phyloP scores from a whole-genome alignment of 2,329 filamentous ascomycete genomes.

The Penicillium occitanis region DNA sequence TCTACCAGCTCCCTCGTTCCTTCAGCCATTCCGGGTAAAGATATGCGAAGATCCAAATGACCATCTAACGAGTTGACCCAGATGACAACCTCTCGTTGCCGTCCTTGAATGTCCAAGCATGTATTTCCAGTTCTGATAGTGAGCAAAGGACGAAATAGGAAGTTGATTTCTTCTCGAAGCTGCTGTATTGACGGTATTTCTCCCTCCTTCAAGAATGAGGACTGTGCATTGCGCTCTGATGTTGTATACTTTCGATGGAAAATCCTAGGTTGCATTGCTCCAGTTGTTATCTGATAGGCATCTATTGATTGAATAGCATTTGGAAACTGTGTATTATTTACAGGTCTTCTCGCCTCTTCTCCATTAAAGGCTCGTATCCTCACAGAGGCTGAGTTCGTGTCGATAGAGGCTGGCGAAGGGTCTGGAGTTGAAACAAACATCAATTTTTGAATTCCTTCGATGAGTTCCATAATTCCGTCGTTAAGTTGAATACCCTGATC shows the following conservation, averaged over 20 bases:
- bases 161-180: neutral
- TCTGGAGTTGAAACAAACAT: neutral
- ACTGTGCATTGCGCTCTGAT: neutral
- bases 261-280: neutral
- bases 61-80: neutral
- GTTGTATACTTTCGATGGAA: neutral
- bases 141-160: neutral
- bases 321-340: neutral
- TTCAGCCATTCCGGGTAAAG: neutral
- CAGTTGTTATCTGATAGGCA: neutral
- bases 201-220: neutral
- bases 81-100: neutral
- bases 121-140: neutral
- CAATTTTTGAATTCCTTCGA: neutral
- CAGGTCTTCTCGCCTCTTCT: neutral
- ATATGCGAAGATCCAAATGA: neutral
- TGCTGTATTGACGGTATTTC: neutral
- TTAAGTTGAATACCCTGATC: neutral
- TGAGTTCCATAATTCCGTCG: neutral
- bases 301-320: neutral
- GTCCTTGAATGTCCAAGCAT: neutral
- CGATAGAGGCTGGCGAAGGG: neutral
- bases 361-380: neutral
- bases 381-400: neutral
- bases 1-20: neutral